Evolutionary conservation across 2,329 filamentous ascomycete species (phyloP).

Genomic region (Neonectria sp.): DNA sequence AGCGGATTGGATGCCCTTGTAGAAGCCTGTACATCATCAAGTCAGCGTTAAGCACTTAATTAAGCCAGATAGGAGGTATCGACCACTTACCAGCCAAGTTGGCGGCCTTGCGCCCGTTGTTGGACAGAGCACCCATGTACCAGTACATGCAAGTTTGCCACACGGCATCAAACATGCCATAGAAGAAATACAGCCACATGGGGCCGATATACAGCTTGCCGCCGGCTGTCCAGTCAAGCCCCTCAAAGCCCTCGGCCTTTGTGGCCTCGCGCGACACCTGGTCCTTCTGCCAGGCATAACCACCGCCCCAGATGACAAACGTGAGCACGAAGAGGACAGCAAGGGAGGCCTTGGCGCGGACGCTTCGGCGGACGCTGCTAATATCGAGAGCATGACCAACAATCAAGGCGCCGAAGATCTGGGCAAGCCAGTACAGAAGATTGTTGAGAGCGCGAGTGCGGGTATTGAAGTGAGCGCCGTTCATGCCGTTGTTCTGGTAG

Average conservation of each 20-base stretch:
- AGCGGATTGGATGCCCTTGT: slow-evolving; percentile 69
- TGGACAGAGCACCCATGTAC: slow-evolving; percentile 92
- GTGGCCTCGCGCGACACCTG: slow-evolving; percentile 61
- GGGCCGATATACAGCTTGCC: slow-evolving; percentile 70
- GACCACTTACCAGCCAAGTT: slow-evolving; percentile 72
- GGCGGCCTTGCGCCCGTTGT: slow-evolving; percentile 90
- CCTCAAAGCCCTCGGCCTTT: slow-evolving; percentile 54
- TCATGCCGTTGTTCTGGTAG: slow-evolving; percentile 71
- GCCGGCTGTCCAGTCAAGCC: slow-evolving; percentile 61
- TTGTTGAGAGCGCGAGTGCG: slow-evolving; percentile 70
- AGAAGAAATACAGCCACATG: slow-evolving; percentile 80
- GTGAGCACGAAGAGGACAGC: slow-evolving; percentile 62
- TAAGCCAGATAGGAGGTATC: not conserved
- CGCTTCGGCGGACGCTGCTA: slow-evolving; percentile 57
- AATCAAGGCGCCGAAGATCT: slow-evolving; percentile 68
- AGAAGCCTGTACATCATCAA: slow-evolving; percentile 71
- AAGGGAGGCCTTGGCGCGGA: slow-evolving; percentile 64
- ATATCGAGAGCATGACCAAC: slow-evolving; percentile 63
- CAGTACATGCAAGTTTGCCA: slow-evolving; percentile 67
- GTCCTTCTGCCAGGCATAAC: slow-evolving; percentile 76
- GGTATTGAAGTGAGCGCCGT: slow-evolving; percentile 68
- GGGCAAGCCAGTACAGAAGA: slow-evolving; percentile 69
- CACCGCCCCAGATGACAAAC: slow-evolving; percentile 71
- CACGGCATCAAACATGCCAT: slow-evolving; percentile 77
- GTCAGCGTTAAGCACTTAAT: slow-evolving; percentile 8